These are phyloP conservation scores for Amanita polypyramis DNA, from an alignment of 768 basidiomycete genomes.

Conservation along the genomic window DNA sequence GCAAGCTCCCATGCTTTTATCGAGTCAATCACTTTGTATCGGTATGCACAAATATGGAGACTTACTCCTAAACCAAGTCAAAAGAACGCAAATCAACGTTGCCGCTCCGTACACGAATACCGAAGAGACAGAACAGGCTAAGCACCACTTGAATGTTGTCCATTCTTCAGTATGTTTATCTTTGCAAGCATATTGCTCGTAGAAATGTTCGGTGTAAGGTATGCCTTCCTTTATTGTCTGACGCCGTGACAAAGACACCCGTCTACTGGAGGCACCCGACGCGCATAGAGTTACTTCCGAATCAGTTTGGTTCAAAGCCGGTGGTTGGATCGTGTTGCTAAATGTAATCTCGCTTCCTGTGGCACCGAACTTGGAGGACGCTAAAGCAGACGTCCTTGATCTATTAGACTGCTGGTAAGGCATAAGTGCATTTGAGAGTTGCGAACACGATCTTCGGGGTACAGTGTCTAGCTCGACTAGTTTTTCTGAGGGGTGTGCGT, in stretches of 20 bases:
- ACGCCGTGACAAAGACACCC: neutral
- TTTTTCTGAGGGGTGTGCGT: neutral
- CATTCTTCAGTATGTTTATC: conserved; percentile 25
- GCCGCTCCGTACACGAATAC: conserved; percentile 45
- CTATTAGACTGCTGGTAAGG: neutral
- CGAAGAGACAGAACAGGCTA: conserved; percentile 42
- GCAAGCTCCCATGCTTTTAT: conserved; percentile 45
- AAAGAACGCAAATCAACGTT: conserved; percentile 38
- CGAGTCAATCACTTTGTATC: neutral
- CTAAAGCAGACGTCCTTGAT: neutral
- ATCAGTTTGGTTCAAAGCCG: neutral
- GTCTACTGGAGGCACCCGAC: conserved; percentile 20
- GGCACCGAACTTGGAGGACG: neutral
- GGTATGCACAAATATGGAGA: conserved; percentile 3
- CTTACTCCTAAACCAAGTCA: conserved; percentile 53
- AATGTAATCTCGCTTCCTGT: neutral
- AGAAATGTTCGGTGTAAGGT: conserved; percentile 26
- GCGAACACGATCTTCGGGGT: neutral
- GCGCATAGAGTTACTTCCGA: conserved; percentile 13
- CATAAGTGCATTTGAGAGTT: neutral
- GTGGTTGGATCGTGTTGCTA: neutral
- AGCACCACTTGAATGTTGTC: conserved; percentile 53
- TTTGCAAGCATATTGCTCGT: conserved; percentile 9
- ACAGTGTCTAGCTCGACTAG: neutral
- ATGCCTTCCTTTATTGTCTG: neutral